These are phyloP conservation scores for Apiospora marii DNA, from an alignment of 2,329 filamentous ascomycete species.

Conservation along the genomic window DNA sequence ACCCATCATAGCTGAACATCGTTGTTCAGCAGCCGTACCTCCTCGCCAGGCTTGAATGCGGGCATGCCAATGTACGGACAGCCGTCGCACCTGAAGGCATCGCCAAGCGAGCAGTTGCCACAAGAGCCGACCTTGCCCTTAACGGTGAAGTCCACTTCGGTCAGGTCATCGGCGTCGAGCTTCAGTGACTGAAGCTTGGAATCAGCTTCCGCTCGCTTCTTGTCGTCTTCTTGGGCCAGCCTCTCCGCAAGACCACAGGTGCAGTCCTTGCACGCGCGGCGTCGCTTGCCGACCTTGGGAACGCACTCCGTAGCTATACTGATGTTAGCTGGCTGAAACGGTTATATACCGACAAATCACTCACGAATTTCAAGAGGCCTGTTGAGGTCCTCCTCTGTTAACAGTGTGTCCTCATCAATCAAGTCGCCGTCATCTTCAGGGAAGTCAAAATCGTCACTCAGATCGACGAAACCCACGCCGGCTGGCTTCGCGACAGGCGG, in stretches of 20 bases:
- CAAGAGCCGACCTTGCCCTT: slow-evolving; percentile 95
- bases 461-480: slow-evolving; percentile 74
- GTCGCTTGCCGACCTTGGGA: slow-evolving; percentile 86
- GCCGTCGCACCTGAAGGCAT: slow-evolving; percentile 80
- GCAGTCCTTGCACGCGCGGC: slow-evolving; percentile 97
- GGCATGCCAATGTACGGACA: slow-evolving; percentile 66
- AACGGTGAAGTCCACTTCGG: slow-evolving; percentile 96
- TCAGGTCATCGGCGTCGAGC: slow-evolving; percentile 79
- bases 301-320: slow-evolving; percentile 79
- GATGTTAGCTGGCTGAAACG: slow-evolving; percentile 35
- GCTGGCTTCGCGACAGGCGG: slow-evolving; percentile 53
- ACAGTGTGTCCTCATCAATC: slow-evolving; percentile 88
- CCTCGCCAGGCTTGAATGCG: slow-evolving; percentile 96
- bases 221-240: slow-evolving; percentile 83
- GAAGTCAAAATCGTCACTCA: slow-evolving; percentile 68
- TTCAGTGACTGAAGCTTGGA: slow-evolving; percentile 69
- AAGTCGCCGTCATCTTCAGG: slow-evolving; percentile 79
- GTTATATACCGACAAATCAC: slow-evolving; percentile 46
- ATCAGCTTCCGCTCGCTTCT: slow-evolving; percentile 71
- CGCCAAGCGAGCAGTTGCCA: slow-evolving; percentile 91
- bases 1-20: slow-evolving; percentile 77
- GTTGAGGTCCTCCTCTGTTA: slow-evolving; percentile 85
- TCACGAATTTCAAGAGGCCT: slow-evolving; percentile 81
- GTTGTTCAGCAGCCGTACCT: slow-evolving; percentile 87
- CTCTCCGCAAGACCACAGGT: slow-evolving; percentile 90